Evolutionary conservation across 2,329 filamentous ascomycete genomes (phyloP).

Genomic region (Penicillium sp.): DNA sequence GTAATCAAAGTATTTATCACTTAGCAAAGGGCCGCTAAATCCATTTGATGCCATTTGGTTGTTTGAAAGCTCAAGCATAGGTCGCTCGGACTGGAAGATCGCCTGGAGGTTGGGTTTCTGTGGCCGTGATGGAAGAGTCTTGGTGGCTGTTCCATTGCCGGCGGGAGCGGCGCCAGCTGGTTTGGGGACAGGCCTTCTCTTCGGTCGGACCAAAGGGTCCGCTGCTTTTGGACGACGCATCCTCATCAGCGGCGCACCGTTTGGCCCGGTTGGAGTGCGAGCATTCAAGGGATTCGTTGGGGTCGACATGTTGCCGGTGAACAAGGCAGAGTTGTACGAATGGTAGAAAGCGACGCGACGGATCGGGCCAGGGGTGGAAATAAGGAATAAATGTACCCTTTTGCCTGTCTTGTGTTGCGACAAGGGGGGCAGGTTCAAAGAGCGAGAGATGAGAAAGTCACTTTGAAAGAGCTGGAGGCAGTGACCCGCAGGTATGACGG

Average conservation of each 20-base stretch:
- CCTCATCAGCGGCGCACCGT: slow-evolving; percentile 42
- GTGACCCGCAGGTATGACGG: background rate
- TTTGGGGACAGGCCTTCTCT: slow-evolving; percentile 44
- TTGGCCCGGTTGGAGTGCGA: slow-evolving; percentile 48
- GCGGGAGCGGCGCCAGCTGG: slow-evolving; percentile 21
- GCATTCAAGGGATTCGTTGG: slow-evolving; percentile 47
- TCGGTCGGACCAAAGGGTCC: slow-evolving; percentile 65
- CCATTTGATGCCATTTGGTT: slow-evolving; percentile 40
- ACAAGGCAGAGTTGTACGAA: background rate
- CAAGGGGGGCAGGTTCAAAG: background rate
- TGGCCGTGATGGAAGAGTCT: slow-evolving; percentile 26
- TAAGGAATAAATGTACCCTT: background rate
- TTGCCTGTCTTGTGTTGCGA: background rate
- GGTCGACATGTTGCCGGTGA: slow-evolving; percentile 31
- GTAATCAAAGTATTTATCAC: slow-evolving; percentile 51
- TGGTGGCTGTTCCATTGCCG: slow-evolving; percentile 24
- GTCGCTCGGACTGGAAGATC: slow-evolving; percentile 20
- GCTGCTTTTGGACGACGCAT: slow-evolving; percentile 51
- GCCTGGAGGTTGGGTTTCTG: slow-evolving; percentile 16
- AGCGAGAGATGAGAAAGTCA: background rate
- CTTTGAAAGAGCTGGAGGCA: slow-evolving; percentile 2
- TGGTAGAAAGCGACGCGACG: background rate
- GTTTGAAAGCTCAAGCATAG: slow-evolving; percentile 19
- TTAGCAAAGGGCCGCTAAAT: slow-evolving; percentile 44
- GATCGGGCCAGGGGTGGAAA: background rate